A percentile compares a stretch with the other conserved stretches of the same genome.
These are phyloP conservation scores for Pholiota conissans DNA, from an alignment of 768 basidiomycete genomes.

Conservation along the genomic window DNA sequence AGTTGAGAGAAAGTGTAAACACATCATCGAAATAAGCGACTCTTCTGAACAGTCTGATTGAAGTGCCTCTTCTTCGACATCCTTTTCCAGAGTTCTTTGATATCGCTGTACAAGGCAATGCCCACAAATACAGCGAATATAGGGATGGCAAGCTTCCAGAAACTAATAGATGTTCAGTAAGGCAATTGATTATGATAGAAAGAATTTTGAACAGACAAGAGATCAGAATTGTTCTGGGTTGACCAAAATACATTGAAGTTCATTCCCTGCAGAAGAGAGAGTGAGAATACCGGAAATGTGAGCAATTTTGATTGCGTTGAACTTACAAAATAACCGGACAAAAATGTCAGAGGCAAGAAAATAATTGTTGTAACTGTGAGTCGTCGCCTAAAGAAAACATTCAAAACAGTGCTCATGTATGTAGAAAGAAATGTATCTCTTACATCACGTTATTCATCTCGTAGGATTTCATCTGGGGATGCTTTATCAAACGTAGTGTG, in stretches of 20 bases:
- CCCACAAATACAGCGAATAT: constrained; percentile 53
- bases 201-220: constrained; percentile 35
- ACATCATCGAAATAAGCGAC: too few relatives aligned
- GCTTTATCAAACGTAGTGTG: neutral
- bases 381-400: constrained; percentile 44
- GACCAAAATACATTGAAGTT: constrained; percentile 58
- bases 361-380: constrained; percentile 70
- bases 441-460: constrained; percentile 78
- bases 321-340: constrained; percentile 66
- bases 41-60: neutral
- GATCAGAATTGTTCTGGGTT: constrained; percentile 38
- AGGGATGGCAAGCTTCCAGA: constrained; percentile 67
- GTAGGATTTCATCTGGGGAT: constrained; percentile 53
- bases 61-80: constrained; percentile 36
- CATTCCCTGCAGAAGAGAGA: constrained; percentile 53
- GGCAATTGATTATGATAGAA: neutral
- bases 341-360: constrained; percentile 66
- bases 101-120: constrained; percentile 52
- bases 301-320: neutral
- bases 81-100: constrained; percentile 44
- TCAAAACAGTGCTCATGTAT: neutral
- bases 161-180: constrained; percentile 34
- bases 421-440: constrained; percentile 12
- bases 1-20: too few relatives aligned
- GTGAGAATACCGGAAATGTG: neutral